Base-by-base conservation (phyloP, 2,329 filamentous ascomycete genomes). In the Fusarium anthophilum region DNA sequence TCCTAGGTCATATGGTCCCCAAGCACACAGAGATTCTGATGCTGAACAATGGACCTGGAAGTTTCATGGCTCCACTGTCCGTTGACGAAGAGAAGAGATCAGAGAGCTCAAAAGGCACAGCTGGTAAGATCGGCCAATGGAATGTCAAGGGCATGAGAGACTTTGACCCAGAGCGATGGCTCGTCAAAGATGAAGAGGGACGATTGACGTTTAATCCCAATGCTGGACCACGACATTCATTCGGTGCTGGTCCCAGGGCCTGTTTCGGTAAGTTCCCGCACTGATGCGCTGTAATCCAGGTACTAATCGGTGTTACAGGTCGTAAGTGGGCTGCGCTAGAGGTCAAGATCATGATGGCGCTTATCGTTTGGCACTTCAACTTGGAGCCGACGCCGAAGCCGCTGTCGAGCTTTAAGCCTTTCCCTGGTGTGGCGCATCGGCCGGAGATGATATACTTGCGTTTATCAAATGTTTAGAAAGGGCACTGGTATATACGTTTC, bases 281-380 rank as follows among this genome's bases (percentile, higher is more conserved):
- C 2, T 24, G 0, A 20, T 6, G 2, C 4, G 4, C 22, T 28
- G 6, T 37, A 6, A 12, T 7, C 2, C 0, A 22, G 2, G 9
- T 24, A 15, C 43, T 58, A 4, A 58, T 22, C 4, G 3, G 0
- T 4, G 17, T n/a, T 30, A 9, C 3, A 58, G 56, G 56, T 2
- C 56, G 56, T 12, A 59, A 59, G 13, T 59, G 56, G 56, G 56
- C 56, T 20, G 56, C 39, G 5, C 43, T 59, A 4, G 56, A 59
- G 20, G 41, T 59, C 30, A 59, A 37, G 15, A 59, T 59, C n/a
- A 59, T 59, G 56, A 59, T 59, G 22, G 43, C 43, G 20, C 56
- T 59, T 1, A 50, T 59, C 5, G 30, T 59, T 59, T 59, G 56
- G 56, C 56, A 59, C 14, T 59, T 59, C 4, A 30, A 59, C 5